Percentiles rank a stretch among this genome's conserved stretches.
Evolutionary conservation across 805 yeast genomes (phyloP).

Genomic region (Yamadazyma akitaensis): DNA sequence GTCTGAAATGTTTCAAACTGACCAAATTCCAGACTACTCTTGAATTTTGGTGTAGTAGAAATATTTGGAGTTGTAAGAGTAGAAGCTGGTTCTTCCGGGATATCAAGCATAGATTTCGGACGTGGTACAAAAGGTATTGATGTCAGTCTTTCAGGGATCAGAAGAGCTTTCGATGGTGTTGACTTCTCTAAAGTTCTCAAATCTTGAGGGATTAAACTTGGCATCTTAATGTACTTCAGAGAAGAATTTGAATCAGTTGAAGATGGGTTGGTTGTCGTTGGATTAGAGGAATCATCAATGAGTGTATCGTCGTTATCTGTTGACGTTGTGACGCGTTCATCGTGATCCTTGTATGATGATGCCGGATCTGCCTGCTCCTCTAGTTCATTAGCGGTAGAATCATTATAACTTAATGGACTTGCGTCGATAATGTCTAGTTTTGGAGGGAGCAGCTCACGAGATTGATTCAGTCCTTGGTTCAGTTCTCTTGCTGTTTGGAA

Average conservation of each 20-base stretch:
- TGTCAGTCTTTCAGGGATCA: neutral
- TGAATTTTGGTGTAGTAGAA: slow-evolving; percentile 6
- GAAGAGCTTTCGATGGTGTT: neutral
- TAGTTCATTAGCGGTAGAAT: slow-evolving; percentile 13
- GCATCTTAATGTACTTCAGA: slow-evolving; percentile 14
- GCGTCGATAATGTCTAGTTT: slow-evolving; percentile 5
- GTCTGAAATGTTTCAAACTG: neutral
- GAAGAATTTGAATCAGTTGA: neutral
- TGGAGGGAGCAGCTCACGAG: neutral
- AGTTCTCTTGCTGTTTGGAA: slow-evolving; percentile 14
- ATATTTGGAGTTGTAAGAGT: neutral
- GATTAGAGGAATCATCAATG: slow-evolving; percentile 16
- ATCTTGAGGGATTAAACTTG: slow-evolving; percentile 13
- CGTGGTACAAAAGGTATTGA: neutral
- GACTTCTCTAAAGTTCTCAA: neutral
- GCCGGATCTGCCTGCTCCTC: neutral
- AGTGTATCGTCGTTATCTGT: slow-evolving; percentile 25
- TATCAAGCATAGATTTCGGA: slow-evolving; percentile 6
- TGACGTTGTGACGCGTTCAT: slow-evolving; percentile 1
- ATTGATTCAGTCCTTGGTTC: neutral
- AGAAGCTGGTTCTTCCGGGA: slow-evolving; percentile 3
- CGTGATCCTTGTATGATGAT: neutral
- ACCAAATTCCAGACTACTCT: neutral
- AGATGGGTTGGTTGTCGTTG: neutral
- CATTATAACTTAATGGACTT: slow-evolving; percentile 11